Base-by-base conservation (phyloP, 768 basidiomycete species). In the Hirschioporus abietinus region DNA sequence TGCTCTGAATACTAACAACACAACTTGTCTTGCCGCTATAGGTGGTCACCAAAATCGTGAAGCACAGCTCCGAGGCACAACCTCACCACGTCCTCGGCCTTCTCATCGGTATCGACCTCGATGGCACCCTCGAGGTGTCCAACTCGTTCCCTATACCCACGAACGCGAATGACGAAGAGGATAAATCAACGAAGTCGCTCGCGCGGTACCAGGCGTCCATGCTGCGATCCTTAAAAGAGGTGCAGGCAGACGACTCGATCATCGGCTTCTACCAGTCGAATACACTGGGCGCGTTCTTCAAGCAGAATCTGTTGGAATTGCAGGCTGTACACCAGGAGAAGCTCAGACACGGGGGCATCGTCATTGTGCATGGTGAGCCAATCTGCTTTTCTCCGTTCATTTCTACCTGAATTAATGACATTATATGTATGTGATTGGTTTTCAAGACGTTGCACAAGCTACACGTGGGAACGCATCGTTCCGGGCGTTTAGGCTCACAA, bases 231-330 rank as follows among this genome's bases (percentile, higher is more conserved):
- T 81, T 98, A 73, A 92, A 93, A 74, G 94, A 96, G 75, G 95
- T 96, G 65, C 90, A 92, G 72, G 87, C 89, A 42, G 94, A 96
- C 72, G 94, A 96, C 77, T 93, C 89, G 70, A 86, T 95, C 35
- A 90, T 97, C 65, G 96, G 96, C 52, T 94, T 96, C 77, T 98
- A 98, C 80, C 93, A 96, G 74, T 91, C 92, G 59, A 93, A 90
- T 27, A 87, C 88, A 9, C 83, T 93, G 52, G 93, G 93, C 58
- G 91, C 92, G 5, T 94, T 95, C 76, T 91, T 90, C 77, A 92
- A 86, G 73, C 92, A 93, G 75, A 83, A 85, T 8, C 75, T 95
- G 63, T 82, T 95, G 61, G 92, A 95, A 71, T 88, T 90, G 8
- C 92, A 93, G 75, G 90, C 90, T 62, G 85, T 92, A 70, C 92